Conservation (phyloP, 441 rosid species). For the Jatropha podagrica region DNA sequence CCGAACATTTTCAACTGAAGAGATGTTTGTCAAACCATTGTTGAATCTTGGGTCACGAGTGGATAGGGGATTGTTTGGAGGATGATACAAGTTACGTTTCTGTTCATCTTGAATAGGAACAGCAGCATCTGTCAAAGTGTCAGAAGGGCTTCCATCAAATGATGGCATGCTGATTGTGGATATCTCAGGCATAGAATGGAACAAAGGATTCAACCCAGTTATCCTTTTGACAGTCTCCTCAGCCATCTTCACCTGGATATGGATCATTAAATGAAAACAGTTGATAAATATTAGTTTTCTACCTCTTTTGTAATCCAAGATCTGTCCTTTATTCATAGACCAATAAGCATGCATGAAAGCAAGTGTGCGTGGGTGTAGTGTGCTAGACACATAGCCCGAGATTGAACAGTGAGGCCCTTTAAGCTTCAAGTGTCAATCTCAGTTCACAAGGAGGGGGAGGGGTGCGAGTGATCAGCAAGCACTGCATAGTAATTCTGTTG, state of each 20-base stretch:
- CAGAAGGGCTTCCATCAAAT: constrained; percentile 50
- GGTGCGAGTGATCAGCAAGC: not conserved
- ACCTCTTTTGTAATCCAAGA: not conserved
- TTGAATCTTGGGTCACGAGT: constrained; percentile 37
- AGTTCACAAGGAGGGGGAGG: not conserved
- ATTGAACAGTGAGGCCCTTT: not conserved
- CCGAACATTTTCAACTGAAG: constrained; percentile 43
- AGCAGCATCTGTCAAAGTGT: constrained; percentile 51
- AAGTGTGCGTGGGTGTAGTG: not conserved
- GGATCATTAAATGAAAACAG: constrained; percentile 10
- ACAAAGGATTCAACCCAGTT: constrained; percentile 67
- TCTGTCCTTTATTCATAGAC: not conserved
- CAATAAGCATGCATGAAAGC: not conserved
- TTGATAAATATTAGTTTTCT: not conserved
- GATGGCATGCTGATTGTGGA: constrained; percentile 45
- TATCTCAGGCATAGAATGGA: constrained; percentile 48
- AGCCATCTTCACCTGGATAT: constrained; percentile 86
- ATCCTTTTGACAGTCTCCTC: constrained; percentile 90
- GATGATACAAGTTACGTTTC: constrained; percentile 36
- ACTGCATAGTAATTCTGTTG: not conserved
- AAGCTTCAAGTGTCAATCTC: not conserved
- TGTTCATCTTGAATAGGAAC: constrained; percentile 54
- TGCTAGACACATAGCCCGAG: too few species aligned
- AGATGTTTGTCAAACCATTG: constrained; percentile 46
- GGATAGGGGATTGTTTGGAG: constrained; percentile 33